These are phyloP conservation scores for Bruguiera gymnorhiza DNA, from an alignment of 345 rosid species.

Conservation along the genomic window DNA sequence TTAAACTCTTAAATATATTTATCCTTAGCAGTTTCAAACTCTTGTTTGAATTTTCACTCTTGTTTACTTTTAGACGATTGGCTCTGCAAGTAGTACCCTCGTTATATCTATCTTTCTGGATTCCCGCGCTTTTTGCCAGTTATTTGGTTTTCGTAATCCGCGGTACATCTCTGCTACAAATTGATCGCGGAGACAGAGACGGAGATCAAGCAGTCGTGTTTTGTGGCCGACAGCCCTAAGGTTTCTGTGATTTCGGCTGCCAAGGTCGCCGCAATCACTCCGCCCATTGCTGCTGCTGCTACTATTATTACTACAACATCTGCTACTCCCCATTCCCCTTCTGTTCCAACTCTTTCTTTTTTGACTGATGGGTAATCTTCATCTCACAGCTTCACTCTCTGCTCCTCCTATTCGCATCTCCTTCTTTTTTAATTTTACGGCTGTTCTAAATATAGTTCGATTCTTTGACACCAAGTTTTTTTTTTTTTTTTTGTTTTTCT, in stretches of 20 bases:
- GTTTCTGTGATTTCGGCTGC: constrained; percentile 60
- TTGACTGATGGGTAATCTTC: constrained; percentile 43
- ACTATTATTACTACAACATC: background rate
- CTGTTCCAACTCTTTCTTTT: constrained; percentile 43
- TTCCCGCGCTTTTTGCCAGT: too few species aligned
- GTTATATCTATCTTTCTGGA: too few species aligned
- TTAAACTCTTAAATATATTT: too few species aligned
- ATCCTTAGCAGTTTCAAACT: too few species aligned
- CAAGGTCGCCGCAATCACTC: constrained; percentile 39
- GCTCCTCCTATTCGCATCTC: background rate
- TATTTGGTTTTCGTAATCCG: too few species aligned
- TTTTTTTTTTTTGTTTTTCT: background rate
- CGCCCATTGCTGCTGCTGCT: constrained; percentile 21
- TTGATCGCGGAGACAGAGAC: constrained; percentile 6
- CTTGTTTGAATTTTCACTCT: too few species aligned
- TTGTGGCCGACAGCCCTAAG: constrained; percentile 56
- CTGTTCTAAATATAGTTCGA: background rate
- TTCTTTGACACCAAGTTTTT: background rate
- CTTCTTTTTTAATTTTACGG: background rate
- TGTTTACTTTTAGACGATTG: too few species aligned
- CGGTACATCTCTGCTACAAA: too few species aligned
- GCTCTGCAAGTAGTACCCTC: too few species aligned
- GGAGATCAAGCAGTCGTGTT: constrained; percentile 44
- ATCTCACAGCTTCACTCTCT: background rate
- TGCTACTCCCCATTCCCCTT: constrained; percentile 27